Evolutionary conservation across 73 alveolate genomes (phyloP).

Genomic region (Paramecium tetraurelia): DNA sequence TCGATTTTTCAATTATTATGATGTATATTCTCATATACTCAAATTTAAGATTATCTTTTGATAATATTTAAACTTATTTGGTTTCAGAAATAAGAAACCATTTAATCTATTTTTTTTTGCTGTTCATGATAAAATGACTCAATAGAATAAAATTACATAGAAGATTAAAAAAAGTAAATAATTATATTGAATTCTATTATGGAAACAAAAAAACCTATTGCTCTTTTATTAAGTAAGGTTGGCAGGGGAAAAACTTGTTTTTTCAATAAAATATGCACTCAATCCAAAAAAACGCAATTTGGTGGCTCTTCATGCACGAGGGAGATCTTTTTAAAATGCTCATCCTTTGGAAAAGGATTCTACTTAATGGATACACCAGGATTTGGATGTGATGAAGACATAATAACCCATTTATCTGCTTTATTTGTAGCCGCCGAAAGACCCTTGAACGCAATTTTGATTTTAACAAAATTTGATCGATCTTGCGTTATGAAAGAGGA

Average conservation of each 20-base stretch:
- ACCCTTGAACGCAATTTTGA: neutral
- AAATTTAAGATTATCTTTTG: too few relatives aligned
- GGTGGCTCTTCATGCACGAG: slow-evolving; percentile 52
- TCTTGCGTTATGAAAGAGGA: neutral
- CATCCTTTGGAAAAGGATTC: slow-evolving; percentile 11
- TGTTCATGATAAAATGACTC: too few relatives aligned
- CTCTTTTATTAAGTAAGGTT: neutral
- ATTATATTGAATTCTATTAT: too few relatives aligned
- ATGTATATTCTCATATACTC: too few relatives aligned
- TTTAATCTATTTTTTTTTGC: too few relatives aligned
- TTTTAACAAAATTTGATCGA: neutral
- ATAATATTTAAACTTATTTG: too few relatives aligned
- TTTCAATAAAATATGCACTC: neutral
- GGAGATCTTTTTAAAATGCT: neutral
- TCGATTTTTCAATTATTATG: too few relatives aligned
- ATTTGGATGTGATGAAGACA: neutral
- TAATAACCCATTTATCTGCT: neutral
- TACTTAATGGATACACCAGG: slow-evolving; percentile 42
- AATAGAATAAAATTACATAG: too few relatives aligned
- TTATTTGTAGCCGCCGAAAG: neutral
- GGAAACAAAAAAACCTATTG: neutral
- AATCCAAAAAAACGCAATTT: neutral
- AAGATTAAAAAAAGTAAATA: too few relatives aligned
- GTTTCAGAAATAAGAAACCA: too few relatives aligned
- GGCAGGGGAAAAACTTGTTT: slow-evolving; percentile 44